Evolutionary conservation across 2,329 filamentous ascomycete genomes (phyloP), one percentile per base, ranked within the genome.

Genomic region (Fonsecaea nubica): DNA sequence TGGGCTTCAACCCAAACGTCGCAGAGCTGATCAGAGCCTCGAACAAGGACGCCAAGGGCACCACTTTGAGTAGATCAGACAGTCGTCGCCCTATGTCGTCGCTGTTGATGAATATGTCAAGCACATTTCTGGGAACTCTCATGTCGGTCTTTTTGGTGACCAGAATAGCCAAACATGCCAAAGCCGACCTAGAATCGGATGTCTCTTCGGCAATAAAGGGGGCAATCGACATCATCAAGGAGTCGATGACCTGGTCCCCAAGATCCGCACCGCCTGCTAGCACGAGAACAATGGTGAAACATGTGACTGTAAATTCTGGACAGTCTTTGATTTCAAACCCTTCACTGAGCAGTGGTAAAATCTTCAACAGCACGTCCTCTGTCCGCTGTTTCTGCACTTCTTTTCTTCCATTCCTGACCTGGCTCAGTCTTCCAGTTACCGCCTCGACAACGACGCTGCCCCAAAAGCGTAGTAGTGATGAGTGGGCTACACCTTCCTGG

Each of bases 281-380:
- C 57, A 98, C 88, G 6, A 92, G 88, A 63, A 93, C 86, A 21
- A 97, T 88, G 90, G 97, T 97, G 77, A 97, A 98, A 64, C 91
- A 93, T 15, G 91, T 93, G 67, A 96, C 86, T 71, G 93, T 91
- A 50, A 97, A 82, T 68, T 94, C 92, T 0, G 92, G 87, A 0
- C 90, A 88, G 67, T 90, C 88, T 73, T 89, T 89, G 81, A 94
- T 86, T 8, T 89, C 85, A 67, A 98, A 84, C 1, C 90, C 92
- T 69, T 92, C 89, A 67, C 92, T 91, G 36, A 99, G 83, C 2
- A 93, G 80, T 73, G 82, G 93, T 78, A 84, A 84, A 75, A 86
- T 87, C 74, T 80, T 88, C 25, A 96, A 81, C 13, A 98, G 81
- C 13, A 91, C 78, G 73, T 90, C 88, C 75, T 97, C 91, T 71